Base-by-base conservation (phyloP, 23 red algal species). In the Gracilariopsis chorda region DNA sequence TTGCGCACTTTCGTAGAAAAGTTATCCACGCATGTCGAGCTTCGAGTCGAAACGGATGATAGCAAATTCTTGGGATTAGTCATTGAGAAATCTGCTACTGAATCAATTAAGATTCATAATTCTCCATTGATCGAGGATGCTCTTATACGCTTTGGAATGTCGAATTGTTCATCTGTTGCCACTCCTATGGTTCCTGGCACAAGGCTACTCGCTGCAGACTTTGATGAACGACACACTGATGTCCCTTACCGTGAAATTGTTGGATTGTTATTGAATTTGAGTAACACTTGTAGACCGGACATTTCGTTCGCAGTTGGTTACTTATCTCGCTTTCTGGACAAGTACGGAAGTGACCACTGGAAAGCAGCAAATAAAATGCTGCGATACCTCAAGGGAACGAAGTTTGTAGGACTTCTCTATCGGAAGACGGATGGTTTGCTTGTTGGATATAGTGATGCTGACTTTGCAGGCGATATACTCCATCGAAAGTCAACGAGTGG, bases 341-440 rank as follows among this genome's bases (percentile, higher is more conserved):
- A 36, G 25, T 36, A 58, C 32, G 1, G 49, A 29, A 35, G 17
- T 28, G 47, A 4, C 19, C 53, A 80, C 32, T 58, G 49, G 67
- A 87, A 70, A 29, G 60, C 82, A 25, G 57, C 64, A 36, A 73
- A 74, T 6, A 28, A 20, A 37, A 1, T 87, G 0, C 9, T 70
- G 20, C 43, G 62, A 7, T 87, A 87, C 24, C 14, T 73, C 37
- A 70, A 69, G n/a, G 80, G 80, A 33, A 68, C 82, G 7, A 12
- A 58, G 42, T 58, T 13, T 11, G 48, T 49, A 13, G 48, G 47
- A 58, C 0, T 75, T 0, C 19, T 29, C 40, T 56, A 23, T 39
- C 7, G 11, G 21, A 20, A 5, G 57, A 10, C 4, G 25, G n/a
- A 34, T 0, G 35, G 40, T 37, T 13, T 9, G 19, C 12, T 5